Base-by-base conservation (phyloP, 2,329 filamentous ascomycete genomes). In the Ascochyta fabae region DNA sequence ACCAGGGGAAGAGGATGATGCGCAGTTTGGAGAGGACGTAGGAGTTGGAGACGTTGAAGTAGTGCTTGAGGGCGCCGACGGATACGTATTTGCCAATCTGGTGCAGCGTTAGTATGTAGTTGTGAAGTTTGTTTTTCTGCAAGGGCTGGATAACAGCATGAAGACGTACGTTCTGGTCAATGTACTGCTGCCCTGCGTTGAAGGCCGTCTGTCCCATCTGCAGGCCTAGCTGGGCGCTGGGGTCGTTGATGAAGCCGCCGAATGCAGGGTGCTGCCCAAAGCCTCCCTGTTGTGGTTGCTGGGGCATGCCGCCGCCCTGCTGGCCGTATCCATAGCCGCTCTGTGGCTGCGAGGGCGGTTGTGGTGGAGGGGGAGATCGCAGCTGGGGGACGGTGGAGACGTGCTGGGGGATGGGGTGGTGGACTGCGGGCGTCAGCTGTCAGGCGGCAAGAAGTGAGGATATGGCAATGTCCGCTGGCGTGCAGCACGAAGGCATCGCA, bases 11-110 rank as follows among this genome's bases (percentile, higher is more conserved):
- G 58, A 99, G 87, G 56, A 99, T 94, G 56, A 99, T 86, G 73
- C 89, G 87, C 56, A 99, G 84, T 79, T 99, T 99, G 79, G 89
- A 92, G 73, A 96, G 83, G 73, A 99, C 95, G 78, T 99, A 99
- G 56, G 86, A 90, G 82, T 99, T 99, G 65, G 93, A 96, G 62
- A 99, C 95, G 79, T 98, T 97, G 82, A 99, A 99, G 84, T 98
- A 99, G 79, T 97, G 95, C 78, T 99, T 99, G 40, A 99, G 84
- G 16, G 92, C 91, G 13, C 90, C 89, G 67, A 98, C 90, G 71
- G 93, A 96, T 78, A 99, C 88, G 79, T 94, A 97, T 76, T 87
- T 86, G 68, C 88, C 89, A 68, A 91, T 81, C 88, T 90, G 68
- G 23, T 48, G 16, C 24, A 7, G 1, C 7, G 52, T 62, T 43